Evolutionary conservation across 768 basidiomycete species (phyloP).

Genomic region (Crassisporium funariophilum): DNA sequence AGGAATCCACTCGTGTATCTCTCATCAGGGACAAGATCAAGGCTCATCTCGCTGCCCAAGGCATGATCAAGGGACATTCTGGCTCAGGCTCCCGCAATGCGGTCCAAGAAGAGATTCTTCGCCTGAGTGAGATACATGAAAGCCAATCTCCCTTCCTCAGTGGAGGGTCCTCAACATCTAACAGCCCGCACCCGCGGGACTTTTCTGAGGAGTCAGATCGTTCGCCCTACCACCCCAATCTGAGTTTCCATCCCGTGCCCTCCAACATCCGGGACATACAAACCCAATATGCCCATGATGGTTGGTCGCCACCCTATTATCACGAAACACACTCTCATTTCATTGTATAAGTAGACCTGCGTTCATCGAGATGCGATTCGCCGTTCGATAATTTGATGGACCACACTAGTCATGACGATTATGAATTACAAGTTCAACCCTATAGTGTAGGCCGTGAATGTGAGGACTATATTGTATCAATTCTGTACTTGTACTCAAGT

Average conservation of each 20-base stretch:
- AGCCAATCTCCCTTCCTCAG: slow-evolving; percentile 32
- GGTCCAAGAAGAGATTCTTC: slow-evolving; percentile 58
- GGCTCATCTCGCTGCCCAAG: slow-evolving; percentile 74
- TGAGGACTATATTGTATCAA: slow-evolving; percentile 21
- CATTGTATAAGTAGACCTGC: neutral
- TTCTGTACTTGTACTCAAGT: slow-evolving; percentile 21
- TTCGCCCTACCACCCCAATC: slow-evolving; percentile 25
- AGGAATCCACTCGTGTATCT: slow-evolving; percentile 73
- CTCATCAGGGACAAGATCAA: slow-evolving; percentile 80
- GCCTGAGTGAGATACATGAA: slow-evolving; percentile 46
- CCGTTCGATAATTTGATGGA: slow-evolving; percentile 2
- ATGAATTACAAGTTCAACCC: neutral
- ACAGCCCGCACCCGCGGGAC: slow-evolving; percentile 32
- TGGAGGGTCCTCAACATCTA: slow-evolving; percentile 31
- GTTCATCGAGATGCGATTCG: slow-evolving; percentile 8
- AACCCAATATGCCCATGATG: neutral
- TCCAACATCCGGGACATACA: slow-evolving; percentile 11
- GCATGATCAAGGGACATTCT: slow-evolving; percentile 89
- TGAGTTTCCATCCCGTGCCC: slow-evolving; percentile 8
- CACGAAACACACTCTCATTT: neutral
- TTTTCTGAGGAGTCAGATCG: slow-evolving; percentile 24
- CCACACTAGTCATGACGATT: neutral
- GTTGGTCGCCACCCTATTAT: neutral
- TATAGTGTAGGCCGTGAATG: slow-evolving; percentile 8
- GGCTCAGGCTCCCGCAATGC: slow-evolving; percentile 61